A percentile compares a stretch with the other conserved stretches of the same genome.
phyloP scores from a whole-genome alignment of 2,329 filamentous ascomycete genomes.

The Didymella glomerata region DNA sequence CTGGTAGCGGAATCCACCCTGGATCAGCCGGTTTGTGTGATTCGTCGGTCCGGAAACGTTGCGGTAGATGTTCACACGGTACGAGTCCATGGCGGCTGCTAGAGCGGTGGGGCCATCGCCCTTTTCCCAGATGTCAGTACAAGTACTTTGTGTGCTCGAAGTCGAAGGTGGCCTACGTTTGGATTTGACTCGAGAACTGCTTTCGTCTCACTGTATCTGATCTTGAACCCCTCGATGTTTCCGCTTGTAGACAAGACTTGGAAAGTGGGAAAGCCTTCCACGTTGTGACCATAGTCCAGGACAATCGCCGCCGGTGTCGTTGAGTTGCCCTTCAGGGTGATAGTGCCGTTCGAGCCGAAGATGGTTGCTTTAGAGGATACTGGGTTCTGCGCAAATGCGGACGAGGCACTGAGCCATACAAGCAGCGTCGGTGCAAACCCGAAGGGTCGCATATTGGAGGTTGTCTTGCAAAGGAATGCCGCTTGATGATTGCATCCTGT shows the following conservation, averaged over 20 bases:
- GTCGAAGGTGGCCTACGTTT: not conserved
- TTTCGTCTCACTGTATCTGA: conserved; percentile 14
- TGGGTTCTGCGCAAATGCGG: not conserved
- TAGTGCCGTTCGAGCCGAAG: not conserved
- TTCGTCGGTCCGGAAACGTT: not conserved
- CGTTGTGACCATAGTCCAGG: conserved; percentile 27
- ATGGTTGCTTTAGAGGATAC: not conserved
- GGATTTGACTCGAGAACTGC: not conserved
- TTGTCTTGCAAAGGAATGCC: not conserved
- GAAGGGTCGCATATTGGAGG: not conserved
- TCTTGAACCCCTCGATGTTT: conserved; percentile 18
- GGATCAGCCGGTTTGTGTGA: not conserved
- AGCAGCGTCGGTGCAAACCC: not conserved
- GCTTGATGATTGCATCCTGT: not conserved
- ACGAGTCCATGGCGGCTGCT: not conserved
- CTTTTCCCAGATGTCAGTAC: not conserved
- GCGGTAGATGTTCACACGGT: not conserved
- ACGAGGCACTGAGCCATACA: not conserved
- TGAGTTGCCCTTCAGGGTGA: conserved; percentile 5
- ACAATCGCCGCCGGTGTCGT: conserved; percentile 1
- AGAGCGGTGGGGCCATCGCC: not conserved
- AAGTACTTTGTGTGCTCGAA: not conserved
- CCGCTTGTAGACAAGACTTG: conserved; percentile 22
- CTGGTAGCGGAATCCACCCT: not conserved
- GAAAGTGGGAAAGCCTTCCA: conserved; percentile 29